Evolutionary conservation across 1,284 basidiomycete species (phyloP).

Genomic region (Cutaneotrichosporon cavernicola): DNA sequence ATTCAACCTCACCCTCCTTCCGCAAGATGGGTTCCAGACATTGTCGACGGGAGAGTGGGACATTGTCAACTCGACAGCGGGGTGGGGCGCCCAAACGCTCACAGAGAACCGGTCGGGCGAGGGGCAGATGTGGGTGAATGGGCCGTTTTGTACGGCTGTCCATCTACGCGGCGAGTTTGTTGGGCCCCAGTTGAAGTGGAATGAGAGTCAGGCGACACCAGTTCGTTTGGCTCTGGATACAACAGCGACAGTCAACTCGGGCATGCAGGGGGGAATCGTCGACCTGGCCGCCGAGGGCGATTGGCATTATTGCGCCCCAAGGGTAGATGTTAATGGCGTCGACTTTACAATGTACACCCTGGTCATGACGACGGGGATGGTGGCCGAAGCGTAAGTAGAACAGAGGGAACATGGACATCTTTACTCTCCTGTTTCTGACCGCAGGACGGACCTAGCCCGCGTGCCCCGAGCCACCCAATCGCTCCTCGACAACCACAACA

Average conservation of each 20-base stretch:
- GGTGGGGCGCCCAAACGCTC: not conserved
- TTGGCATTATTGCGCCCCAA: not conserved
- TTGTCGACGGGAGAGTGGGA: not conserved
- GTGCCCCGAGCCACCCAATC: not conserved
- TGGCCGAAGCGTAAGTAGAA: not conserved
- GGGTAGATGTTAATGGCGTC: not conserved
- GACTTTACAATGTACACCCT: not conserved
- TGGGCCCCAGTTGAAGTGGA: not conserved
- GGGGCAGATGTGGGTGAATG: not conserved
- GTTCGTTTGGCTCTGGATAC: not conserved
- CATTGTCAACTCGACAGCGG: not conserved
- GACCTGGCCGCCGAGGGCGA: not conserved
- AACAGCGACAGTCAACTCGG: not conserved
- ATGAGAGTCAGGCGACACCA: no score
- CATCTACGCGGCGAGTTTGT: not conserved
- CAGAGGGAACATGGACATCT: no score
- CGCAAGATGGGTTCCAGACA: not conserved
- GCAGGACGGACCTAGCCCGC: not conserved
- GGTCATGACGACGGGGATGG: not conserved
- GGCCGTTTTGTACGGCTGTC: not conserved
- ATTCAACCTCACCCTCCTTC: not conserved
- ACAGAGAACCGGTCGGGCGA: not conserved
- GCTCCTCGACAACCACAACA: not conserved
- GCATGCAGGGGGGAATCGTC: not conserved
- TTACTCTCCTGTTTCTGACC: not conserved